Evolutionary conservation across 116 monocot genomes (phyloP).

Genomic region (Trichopus zeylanicus): DNA sequence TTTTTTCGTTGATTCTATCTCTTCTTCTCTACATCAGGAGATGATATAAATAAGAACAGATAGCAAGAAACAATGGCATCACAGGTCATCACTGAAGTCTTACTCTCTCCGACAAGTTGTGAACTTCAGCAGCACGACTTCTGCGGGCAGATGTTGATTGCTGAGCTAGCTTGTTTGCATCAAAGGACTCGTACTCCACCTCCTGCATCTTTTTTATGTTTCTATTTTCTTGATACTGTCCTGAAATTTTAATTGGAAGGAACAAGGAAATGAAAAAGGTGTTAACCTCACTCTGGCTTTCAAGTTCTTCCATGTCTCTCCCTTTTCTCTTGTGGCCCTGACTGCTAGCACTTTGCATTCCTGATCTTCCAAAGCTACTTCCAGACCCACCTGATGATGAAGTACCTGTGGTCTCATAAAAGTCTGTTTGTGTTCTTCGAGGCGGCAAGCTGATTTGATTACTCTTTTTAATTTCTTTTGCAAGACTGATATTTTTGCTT

Average conservation of each 20-base stretch:
- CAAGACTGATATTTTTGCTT: constrained; percentile 12
- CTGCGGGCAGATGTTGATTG: constrained; percentile 39
- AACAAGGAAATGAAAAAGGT: background rate
- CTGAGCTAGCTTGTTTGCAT: constrained; percentile 29
- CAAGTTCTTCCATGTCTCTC: constrained; percentile 46
- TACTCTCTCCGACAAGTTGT: constrained; percentile 96
- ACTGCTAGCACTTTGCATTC: constrained; percentile 13
- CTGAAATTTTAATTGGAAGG: background rate
- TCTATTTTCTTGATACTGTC: too few relatives aligned
- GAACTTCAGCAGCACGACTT: constrained; percentile 84
- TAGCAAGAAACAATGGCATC: background rate
- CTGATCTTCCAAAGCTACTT: constrained; percentile 29
- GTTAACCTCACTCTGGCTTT: constrained; percentile 67
- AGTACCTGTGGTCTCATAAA: constrained; percentile 27
- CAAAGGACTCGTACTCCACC: constrained; percentile 43
- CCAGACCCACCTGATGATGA: constrained; percentile 56
- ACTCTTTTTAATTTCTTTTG: constrained; percentile 8
- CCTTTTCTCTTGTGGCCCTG: constrained; percentile 41
- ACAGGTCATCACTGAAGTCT: background rate
- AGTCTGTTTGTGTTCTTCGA: constrained; percentile 14
- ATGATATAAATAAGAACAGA: background rate
- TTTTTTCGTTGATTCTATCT: constrained; percentile 91
- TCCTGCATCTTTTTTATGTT: too few relatives aligned
- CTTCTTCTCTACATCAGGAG: constrained; percentile 63
- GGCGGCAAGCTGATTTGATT: background rate